Base-by-base conservation (phyloP, 2,329 filamentous ascomycete species). In the Penicillium sp. region DNA sequence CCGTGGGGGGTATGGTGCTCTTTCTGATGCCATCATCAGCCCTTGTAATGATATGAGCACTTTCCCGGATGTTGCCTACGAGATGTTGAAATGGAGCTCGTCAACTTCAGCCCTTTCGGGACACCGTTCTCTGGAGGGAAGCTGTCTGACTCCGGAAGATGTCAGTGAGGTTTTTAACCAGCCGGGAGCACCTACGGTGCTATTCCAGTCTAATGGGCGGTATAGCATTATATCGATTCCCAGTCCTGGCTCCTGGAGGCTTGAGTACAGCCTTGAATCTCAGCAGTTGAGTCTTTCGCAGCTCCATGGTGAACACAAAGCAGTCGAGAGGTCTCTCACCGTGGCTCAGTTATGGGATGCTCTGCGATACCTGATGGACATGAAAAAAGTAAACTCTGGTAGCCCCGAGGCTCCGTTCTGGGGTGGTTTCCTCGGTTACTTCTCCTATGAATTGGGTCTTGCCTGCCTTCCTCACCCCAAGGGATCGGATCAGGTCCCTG, bases 391-490 rank as follows among this genome's bases (percentile, higher is more conserved):
- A 8, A 50, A 55, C 14, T 57, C 55, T 14, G 69, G 69, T 1
- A 61, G 65, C 50, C 31, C 41, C 3, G 52, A 67, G 1, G 60
- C 71, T 16, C 73, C 86, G 0, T 95, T 95, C 63, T 81, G 87
- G 68, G 89, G 88, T 42, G 89, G 89, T 0, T 83, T 95, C 49
- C 81, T 95, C 69, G 89, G 89, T 0, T 94, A 85, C 59, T 78
- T 89, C 41, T 89, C 87, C 0, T 95, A 95, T 50, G 89, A 95
- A 65, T 81, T 89, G 63, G 87, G 88, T 0, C 71, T 94, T 1
- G 73, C 66, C 6, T 61, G 66, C 40, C 54, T 81, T 76, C 14
- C 82, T 82, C 67, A 65, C 39, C 58, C 64, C 2, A 61, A 63
- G 27, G 46, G 39, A 46, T 85, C 18, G 54, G 67, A 1, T 57